Base-by-base conservation (phyloP, 2,329 filamentous ascomycete genomes). In the Beauveria brongniartii region DNA sequence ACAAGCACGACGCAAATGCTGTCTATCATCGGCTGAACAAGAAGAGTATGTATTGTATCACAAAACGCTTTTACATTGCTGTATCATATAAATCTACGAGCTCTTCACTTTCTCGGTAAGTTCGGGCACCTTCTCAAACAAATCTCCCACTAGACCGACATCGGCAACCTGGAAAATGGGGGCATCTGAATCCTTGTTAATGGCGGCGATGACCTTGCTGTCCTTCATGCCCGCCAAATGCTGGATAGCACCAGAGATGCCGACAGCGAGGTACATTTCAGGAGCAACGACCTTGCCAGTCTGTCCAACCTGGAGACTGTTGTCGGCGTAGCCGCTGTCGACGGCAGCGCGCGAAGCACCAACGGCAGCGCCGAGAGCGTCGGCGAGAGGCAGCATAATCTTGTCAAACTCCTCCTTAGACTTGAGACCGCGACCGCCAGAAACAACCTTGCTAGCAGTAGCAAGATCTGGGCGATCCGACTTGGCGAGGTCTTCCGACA, bases 221-320 rank as follows among this genome's bases (percentile, higher is more conserved):
- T 99, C 94, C 83, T 99, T 99, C 94, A 99, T 99, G 72, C 94
- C 94, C 37, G 94, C 94, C 76, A 99, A 77, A 80, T 99, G 94
- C 78, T 99, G 94, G 68, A 99, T 99, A 24, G 94, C 94, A 59
- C 94, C 94, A 9, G 91, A 96, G 68, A 99, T 97, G 71, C 94
- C 94, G 14, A 93, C 92, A 59, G 92, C 95, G 67, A 99, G 82
- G 73, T 99, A 99, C 63, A 99, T 80, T 75, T 99, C 88, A 63
- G 94, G 94, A 52, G 94, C 94, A 59, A 99, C 93, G 64, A 97
- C 96, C 84, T 99, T 99, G 70, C 94, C 94, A 16, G 94, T 99
- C 81, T 99, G 94, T 51, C 94, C 94, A 66, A 99, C 93, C 78
- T 99, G 94, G 68, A 99, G 79, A 74, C 91, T 96, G 82, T 99